These are phyloP conservation scores for Aspergillus kassunensis DNA, from an alignment of 495 filamentous ascomycete species.

Conservation along the genomic window DNA sequence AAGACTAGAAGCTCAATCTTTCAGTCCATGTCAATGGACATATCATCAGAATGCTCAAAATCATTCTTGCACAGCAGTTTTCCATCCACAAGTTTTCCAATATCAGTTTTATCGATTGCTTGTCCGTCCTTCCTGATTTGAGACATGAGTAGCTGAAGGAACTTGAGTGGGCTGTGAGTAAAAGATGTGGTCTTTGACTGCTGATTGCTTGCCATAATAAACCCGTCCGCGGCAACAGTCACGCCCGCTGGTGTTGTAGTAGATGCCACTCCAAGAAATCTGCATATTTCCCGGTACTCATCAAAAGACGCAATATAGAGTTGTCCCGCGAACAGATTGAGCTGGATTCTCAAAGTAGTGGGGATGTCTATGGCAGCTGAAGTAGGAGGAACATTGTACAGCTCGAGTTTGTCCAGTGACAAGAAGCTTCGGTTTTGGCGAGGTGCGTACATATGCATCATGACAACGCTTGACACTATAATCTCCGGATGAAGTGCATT, in stretches of 20 bases:
- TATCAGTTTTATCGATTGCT: constrained; percentile 50
- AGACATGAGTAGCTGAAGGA: constrained; percentile 48
- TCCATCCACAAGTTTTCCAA: constrained; percentile 49
- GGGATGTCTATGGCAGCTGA: not conserved
- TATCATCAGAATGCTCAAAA: not conserved
- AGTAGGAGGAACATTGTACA: constrained; percentile 25
- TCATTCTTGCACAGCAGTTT: not conserved
- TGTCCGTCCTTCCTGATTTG: constrained; percentile 50
- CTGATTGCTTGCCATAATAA: constrained; percentile 3
- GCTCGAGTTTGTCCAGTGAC: constrained; percentile 45
- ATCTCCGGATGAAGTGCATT: constrained; percentile 46
- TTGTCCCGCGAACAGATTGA: constrained; percentile 13
- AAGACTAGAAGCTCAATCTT: not conserved
- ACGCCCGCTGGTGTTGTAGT: not conserved
- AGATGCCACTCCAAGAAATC: constrained; percentile 10
- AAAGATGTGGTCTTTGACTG: constrained; percentile 24
- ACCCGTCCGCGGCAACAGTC: constrained; percentile 9
- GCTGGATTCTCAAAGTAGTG: constrained; percentile 1
- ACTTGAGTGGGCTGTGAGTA: constrained; percentile 48
- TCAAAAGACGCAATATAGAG: constrained; percentile 3
- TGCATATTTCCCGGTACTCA: constrained; percentile 11
- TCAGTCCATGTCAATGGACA: not conserved
- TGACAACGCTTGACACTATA: constrained; percentile 24
- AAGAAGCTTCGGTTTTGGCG: constrained; percentile 40
- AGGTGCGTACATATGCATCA: constrained; percentile 57